phyloP scores from a whole-genome alignment of 2,329 filamentous ascomycete species.

The Neofusicoccum umdonicola region DNA sequence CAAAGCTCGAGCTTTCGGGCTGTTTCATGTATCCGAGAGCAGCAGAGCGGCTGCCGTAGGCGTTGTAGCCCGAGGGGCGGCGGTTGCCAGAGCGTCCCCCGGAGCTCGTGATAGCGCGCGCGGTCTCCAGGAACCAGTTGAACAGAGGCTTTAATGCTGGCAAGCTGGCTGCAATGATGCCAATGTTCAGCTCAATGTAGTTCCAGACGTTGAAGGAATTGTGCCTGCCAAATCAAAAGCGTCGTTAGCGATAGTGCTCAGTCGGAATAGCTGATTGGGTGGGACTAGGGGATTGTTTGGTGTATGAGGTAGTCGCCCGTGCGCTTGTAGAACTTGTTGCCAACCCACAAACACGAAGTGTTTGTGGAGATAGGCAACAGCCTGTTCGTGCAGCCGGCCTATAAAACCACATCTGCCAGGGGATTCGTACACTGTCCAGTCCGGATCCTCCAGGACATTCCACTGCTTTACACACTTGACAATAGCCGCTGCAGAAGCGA shows the following conservation, averaged over 20 bases:
- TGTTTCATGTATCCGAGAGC: slow-evolving; percentile 11
- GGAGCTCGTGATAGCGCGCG: slow-evolving; percentile 23
- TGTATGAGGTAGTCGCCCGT: too few relatives aligned
- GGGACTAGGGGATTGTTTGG: too few relatives aligned
- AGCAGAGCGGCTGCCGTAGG: background rate
- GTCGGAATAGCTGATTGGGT: background rate
- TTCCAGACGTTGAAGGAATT: slow-evolving; percentile 47
- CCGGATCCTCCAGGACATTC: slow-evolving; percentile 32
- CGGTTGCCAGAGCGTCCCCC: background rate
- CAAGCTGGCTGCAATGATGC: slow-evolving; percentile 44
- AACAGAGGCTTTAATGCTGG: slow-evolving; percentile 40
- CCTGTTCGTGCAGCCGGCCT: too few relatives aligned
- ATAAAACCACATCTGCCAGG: background rate
- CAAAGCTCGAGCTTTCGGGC: slow-evolving; percentile 6
- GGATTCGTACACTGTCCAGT: slow-evolving; percentile 31
- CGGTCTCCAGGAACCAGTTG: slow-evolving; percentile 32
- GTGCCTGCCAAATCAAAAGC: slow-evolving; percentile 9
- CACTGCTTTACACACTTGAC: slow-evolving; percentile 42
- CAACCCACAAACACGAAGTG: too few relatives aligned
- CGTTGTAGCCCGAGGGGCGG: background rate
- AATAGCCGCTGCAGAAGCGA: slow-evolving; percentile 44
- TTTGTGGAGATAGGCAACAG: too few relatives aligned
- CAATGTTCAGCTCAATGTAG: slow-evolving; percentile 45
- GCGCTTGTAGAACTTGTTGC: too few relatives aligned
- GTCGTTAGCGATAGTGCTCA: slow-evolving; percentile 13